A percentile compares a stretch with the other conserved stretches of the same genome.
These are phyloP conservation scores for Xanthoconium purpureum DNA, from an alignment of 768 basidiomycete species.

Conservation along the genomic window DNA sequence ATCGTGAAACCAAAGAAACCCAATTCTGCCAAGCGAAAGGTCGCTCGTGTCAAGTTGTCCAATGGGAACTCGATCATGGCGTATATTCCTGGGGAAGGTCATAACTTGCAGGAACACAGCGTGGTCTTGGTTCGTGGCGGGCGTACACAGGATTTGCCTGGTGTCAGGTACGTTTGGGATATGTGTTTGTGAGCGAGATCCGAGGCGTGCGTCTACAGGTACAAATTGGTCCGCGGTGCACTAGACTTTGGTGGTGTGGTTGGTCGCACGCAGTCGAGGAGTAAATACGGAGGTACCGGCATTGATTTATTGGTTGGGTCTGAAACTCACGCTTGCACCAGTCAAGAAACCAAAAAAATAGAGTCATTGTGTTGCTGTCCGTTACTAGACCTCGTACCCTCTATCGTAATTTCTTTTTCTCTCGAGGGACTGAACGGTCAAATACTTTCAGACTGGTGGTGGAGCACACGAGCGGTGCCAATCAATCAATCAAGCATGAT, in stretches of 20 bases:
- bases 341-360: conserved; percentile 89
- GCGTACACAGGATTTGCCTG: conserved; percentile 94
- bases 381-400: not conserved
- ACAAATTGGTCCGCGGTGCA: conserved; percentile 92
- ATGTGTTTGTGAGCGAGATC: not conserved
- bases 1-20: conserved; percentile 94
- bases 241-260: conserved; percentile 90
- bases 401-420: not conserved
- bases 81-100: conserved; percentile 96
- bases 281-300: conserved; percentile 84
- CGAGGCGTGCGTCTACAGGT: conserved; percentile 46
- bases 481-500: not conserved
- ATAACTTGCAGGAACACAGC: conserved; percentile 96
- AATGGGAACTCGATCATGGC: conserved; percentile 88
- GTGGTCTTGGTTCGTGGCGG: conserved; percentile 95
- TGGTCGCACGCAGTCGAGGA: conserved; percentile 74
- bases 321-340: conserved; percentile 27
- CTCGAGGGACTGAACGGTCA: not conserved
- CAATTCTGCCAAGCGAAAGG: conserved; percentile 97
- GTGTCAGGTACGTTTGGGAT: conserved; percentile 72
- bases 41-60: conserved; percentile 88
- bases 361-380: not conserved
- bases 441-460: not conserved
- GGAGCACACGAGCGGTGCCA: not conserved
- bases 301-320: not conserved